Evolutionary conservation across 441 rosid genomes (phyloP).

Genomic region (Flueggea neowawraea): DNA sequence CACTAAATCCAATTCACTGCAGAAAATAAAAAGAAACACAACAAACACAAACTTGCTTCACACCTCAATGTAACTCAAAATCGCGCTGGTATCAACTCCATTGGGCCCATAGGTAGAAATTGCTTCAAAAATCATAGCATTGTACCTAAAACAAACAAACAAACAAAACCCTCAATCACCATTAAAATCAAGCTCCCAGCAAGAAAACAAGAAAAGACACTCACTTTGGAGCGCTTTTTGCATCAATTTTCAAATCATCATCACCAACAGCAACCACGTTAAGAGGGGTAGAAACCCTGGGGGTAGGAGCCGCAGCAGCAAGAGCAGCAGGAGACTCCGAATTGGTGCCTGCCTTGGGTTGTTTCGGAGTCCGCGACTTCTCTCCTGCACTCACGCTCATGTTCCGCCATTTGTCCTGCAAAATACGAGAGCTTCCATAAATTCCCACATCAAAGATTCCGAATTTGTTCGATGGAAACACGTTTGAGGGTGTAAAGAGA

Average conservation of each 20-base stretch:
- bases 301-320: conserved; percentile 13
- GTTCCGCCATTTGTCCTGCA: conserved; percentile 57
- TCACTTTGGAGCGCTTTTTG: conserved; percentile 38
- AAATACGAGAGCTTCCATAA: no score
- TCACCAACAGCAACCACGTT: conserved; percentile 24
- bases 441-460: no score
- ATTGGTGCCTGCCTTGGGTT: conserved; percentile 19
- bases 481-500: background rate
- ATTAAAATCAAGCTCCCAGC: background rate
- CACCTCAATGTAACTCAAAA: conserved; percentile 58
- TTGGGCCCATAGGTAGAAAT: conserved; percentile 38
- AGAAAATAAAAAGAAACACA: background rate
- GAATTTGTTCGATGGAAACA: no score
- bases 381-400: conserved; percentile 48
- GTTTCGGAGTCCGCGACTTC: conserved; percentile 41
- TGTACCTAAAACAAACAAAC: conserved; percentile 38
- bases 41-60: conserved; percentile 6
- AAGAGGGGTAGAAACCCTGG: background rate
- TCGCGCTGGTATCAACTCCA: conserved; percentile 46
- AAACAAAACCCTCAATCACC: background rate
- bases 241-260: conserved; percentile 27
- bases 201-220: conserved; percentile 2
- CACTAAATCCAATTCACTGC: no score
- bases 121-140: conserved; percentile 63
- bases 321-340: conserved; percentile 21